These are phyloP conservation scores for Starmerella ratchasimensis DNA, from an alignment of 805 yeast genomes.

Conservation along the genomic window DNA sequence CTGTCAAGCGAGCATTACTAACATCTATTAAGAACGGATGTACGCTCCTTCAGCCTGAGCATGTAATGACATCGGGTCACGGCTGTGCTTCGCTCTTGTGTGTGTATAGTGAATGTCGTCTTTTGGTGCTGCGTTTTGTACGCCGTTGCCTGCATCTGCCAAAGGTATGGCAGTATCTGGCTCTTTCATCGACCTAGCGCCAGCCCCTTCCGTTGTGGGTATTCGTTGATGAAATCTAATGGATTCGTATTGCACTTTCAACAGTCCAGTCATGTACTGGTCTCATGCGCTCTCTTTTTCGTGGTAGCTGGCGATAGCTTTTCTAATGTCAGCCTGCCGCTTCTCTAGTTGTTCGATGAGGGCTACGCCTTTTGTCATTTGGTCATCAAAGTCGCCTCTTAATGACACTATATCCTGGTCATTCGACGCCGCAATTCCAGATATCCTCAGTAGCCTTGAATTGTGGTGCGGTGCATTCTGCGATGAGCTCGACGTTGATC, in stretches of 20 bases:
- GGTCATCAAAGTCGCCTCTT: slow-evolving; percentile 11
- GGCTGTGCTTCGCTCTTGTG: too few species aligned
- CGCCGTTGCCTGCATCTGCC: too few species aligned
- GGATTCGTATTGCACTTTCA: not conserved
- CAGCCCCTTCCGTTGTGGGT: too few species aligned
- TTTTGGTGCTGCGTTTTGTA: too few species aligned
- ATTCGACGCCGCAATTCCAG: slow-evolving; percentile 15
- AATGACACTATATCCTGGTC: slow-evolving; percentile 18
- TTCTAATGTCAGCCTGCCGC: slow-evolving; percentile 15
- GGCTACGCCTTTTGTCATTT: slow-evolving; percentile 9
- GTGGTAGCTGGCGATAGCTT: slow-evolving; percentile 6
- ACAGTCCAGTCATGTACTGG: not conserved
- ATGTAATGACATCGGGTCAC: too few species aligned
- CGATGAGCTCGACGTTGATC: too few species aligned
- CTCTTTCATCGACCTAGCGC: not conserved
- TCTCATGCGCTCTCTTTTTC: not conserved
- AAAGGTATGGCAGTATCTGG: too few species aligned
- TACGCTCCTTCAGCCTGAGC: too few species aligned
- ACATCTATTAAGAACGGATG: too few species aligned
- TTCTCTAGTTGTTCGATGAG: slow-evolving; percentile 14
- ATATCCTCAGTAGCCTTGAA: slow-evolving; percentile 12
- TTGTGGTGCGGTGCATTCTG: slow-evolving; percentile 5
- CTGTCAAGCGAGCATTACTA: too few species aligned
- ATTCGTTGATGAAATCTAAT: not conserved
- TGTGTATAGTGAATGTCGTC: too few species aligned